A percentile compares a stretch with the other conserved stretches of the same genome.
These are phyloP conservation scores for Closterium sp. DNA, from an alignment of 139 green algal genomes.

Conservation along the genomic window DNA sequence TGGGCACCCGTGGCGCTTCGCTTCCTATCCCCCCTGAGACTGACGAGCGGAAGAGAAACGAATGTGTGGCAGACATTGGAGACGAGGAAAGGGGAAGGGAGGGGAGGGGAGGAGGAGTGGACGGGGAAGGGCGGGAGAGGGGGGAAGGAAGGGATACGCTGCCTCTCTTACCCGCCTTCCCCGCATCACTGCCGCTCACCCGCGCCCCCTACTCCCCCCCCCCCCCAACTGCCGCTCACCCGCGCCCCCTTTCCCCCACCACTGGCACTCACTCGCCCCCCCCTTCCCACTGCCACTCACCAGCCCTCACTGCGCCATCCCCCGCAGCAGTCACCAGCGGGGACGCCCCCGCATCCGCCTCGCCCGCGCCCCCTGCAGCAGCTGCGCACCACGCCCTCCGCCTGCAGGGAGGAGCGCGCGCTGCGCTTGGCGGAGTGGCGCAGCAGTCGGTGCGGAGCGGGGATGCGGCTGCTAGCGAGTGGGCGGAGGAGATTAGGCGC, in stretches of 20 bases:
- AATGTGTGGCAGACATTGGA: no score
- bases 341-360: not conserved
- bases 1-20: no score
- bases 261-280: not conserved
- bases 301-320: not conserved
- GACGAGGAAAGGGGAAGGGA: no score
- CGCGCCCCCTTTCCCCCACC: no score
- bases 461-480: not conserved
- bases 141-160: no score
- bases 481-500: not conserved
- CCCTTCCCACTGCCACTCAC: not conserved
- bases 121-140: no score
- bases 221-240: not conserved
- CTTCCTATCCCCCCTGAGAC: constrained; percentile 66
- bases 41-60: no score
- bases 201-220: no score
- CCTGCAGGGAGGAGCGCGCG: not conserved
- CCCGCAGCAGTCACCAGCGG: not conserved
- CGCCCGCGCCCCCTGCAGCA: not conserved
- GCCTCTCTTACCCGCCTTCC: not conserved
- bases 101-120: no score
- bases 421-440: not conserved
- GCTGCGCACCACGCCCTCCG: not conserved
- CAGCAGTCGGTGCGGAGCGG: not conserved
- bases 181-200: no score